Conservation (phyloP, 78 protist genomes). For the Speleostelium caveatum region DNA sequence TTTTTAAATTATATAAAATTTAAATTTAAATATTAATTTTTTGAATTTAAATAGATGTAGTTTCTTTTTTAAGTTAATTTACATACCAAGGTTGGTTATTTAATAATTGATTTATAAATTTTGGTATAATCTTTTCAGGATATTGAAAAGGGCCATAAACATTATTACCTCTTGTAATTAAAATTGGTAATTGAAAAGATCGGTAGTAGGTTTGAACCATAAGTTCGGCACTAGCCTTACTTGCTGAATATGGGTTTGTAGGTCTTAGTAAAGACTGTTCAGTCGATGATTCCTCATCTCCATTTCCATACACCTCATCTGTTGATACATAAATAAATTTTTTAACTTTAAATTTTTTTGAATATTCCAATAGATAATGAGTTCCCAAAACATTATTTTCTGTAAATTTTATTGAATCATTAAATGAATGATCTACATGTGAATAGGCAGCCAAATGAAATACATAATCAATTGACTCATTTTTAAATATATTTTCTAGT, state of each 20-base stretch:
- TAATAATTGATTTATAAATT: conserved; percentile 83
- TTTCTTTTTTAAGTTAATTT: neutral
- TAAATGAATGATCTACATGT: conserved; percentile 91
- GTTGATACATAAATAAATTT: conserved; percentile 97
- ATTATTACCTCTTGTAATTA: conserved; percentile 97
- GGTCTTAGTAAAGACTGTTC: conserved; percentile 70
- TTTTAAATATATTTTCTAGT: conserved; percentile 70
- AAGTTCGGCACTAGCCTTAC: conserved; percentile 97
- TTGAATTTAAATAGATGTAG: no score
- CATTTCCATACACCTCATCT: conserved; percentile 98
- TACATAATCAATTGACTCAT: conserved; percentile 92
- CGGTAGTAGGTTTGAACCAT: conserved; percentile 77
- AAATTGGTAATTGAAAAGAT: conserved; percentile 89
- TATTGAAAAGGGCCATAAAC: conserved; percentile 97
- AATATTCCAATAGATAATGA: conserved; percentile 93
- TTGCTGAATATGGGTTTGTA: conserved; percentile 97
- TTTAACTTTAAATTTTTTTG: conserved; percentile 60
- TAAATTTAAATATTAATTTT: no score
- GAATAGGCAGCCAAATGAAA: conserved; percentile 97
- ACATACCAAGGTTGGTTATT: conserved; percentile 40
- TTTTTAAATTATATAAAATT: no score
- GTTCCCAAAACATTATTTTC: conserved; percentile 95
- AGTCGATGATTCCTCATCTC: neutral
- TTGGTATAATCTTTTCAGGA: conserved; percentile 97
- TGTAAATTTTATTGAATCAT: conserved; percentile 84